A percentile compares a stretch with the other conserved stretches of the same genome.
Conservation (phyloP, 2,329 filamentous ascomycete species). For the Clarireedia homoeocarpa region DNA sequence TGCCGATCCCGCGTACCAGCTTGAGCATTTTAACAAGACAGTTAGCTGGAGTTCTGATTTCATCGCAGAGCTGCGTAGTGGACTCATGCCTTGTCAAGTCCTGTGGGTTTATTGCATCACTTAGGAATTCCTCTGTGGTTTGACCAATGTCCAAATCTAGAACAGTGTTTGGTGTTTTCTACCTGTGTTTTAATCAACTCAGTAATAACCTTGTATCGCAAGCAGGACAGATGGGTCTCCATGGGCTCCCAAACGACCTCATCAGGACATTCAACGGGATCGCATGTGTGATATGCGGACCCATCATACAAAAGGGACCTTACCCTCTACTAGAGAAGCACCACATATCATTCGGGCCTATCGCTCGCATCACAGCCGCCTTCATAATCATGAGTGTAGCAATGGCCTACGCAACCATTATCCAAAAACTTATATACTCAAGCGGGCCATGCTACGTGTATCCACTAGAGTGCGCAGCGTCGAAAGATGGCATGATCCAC, state of each 20-base stretch:
- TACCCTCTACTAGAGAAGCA: conserved; percentile 47
- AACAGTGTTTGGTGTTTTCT: not conserved
- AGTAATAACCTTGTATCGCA: conserved; percentile 61
- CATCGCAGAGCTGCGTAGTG: not conserved
- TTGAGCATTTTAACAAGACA: not conserved
- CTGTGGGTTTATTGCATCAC: not conserved
- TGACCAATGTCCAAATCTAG: not conserved
- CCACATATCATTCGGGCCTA: conserved; percentile 48
- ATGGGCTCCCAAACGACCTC: conserved; percentile 51
- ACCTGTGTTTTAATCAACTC: conserved; percentile 43
- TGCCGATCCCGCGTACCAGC: not conserved
- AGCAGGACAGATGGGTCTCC: conserved; percentile 42
- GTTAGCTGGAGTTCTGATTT: not conserved
- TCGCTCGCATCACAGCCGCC: conserved; percentile 49
- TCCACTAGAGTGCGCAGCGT: conserved; percentile 38
- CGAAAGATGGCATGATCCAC: conserved; percentile 21
- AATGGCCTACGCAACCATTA: conserved; percentile 48
- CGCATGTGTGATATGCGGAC: conserved; percentile 49
- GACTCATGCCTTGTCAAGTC: not conserved
- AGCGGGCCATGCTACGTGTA: conserved; percentile 44
- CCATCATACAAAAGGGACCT: conserved; percentile 43
- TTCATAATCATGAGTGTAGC: conserved; percentile 44
- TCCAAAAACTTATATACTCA: conserved; percentile 52
- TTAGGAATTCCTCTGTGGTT: not conserved
- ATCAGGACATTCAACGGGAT: conserved; percentile 52